Evolutionary conservation across 768 basidiomycete genomes (phyloP).

Genomic region (Pulveroboletus sp.): DNA sequence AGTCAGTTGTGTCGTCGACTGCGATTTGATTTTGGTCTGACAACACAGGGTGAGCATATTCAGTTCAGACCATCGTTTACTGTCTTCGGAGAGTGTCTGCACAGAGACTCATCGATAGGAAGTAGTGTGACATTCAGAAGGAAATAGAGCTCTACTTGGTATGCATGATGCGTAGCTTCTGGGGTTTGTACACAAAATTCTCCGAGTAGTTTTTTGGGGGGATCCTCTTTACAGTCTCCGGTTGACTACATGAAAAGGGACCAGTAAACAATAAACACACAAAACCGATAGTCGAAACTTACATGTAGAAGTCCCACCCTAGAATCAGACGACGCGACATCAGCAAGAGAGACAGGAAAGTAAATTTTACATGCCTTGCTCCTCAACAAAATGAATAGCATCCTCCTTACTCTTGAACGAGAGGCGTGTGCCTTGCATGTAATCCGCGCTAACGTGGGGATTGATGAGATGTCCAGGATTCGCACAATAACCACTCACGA

Average conservation of each 20-base stretch:
- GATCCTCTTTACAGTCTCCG: constrained; percentile 56
- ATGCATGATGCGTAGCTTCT: constrained; percentile 74
- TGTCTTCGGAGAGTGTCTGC: background rate
- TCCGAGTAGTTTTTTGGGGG: constrained; percentile 87
- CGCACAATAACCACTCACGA: constrained; percentile 54
- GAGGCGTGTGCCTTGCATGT: constrained; percentile 87
- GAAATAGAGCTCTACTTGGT: constrained; percentile 71
- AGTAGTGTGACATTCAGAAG: background rate
- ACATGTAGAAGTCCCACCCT: constrained; percentile 95
- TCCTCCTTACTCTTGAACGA: constrained; percentile 85
- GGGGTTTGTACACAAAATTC: constrained; percentile 82
- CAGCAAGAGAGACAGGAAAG: background rate
- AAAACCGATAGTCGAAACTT: constrained; percentile 33
- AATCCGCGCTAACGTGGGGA: constrained; percentile 65
- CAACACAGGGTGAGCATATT: background rate
- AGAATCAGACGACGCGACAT: constrained; percentile 1
- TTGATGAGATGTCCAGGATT: constrained; percentile 1
- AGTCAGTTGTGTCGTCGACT: background rate
- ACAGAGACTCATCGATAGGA: background rate
- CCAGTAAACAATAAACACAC: constrained; percentile 4
- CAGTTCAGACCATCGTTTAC: background rate
- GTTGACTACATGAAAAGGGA: constrained; percentile 41
- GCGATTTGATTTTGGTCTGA: background rate
- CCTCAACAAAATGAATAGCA: constrained; percentile 93
- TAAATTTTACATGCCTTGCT: constrained; percentile 63